Conservation (phyloP, 495 filamentous ascomycete genomes). For the Bacidia gigantensis region DNA sequence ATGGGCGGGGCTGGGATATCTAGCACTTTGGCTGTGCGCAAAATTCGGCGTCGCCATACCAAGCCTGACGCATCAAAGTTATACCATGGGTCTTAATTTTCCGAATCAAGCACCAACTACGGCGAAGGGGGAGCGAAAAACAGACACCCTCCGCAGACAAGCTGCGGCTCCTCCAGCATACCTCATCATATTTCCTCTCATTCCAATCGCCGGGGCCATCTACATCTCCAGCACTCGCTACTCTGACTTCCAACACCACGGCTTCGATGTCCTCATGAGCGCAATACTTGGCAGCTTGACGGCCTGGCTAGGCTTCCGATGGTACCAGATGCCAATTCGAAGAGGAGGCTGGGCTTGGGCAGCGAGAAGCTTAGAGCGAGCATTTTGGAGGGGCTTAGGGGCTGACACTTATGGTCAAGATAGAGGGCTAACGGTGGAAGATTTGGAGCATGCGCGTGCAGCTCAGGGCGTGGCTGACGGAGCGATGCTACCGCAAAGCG, state of each 20-base stretch:
- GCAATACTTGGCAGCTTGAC: conserved; percentile 38
- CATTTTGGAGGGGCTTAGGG: background rate
- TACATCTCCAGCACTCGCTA: conserved; percentile 48
- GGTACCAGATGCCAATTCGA: conserved; percentile 53
- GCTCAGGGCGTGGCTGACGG: too few species aligned
- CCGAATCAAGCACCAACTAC: too few species aligned
- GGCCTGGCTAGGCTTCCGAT: conserved; percentile 42
- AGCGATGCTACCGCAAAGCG: too few species aligned
- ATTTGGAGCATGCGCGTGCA: too few species aligned
- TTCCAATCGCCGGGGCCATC: conserved; percentile 42
- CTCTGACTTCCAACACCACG: conserved; percentile 46
- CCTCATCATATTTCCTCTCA: conserved; percentile 38
- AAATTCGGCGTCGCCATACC: conserved; percentile 51
- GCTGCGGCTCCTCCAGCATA: conserved; percentile 46
- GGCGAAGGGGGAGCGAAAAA: too few species aligned
- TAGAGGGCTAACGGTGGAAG: too few species aligned
- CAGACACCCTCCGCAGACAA: too few species aligned
- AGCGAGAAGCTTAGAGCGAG: background rate
- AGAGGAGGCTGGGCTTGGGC: conserved; percentile 41
- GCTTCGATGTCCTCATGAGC: conserved; percentile 47
- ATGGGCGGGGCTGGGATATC: conserved; percentile 48
- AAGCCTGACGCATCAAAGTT: conserved; percentile 34
- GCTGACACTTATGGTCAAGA: too few species aligned
- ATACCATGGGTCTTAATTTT: too few species aligned
- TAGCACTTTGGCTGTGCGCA: conserved; percentile 48